Evolutionary conservation across 177 flowering plant genomes (phyloP).

Genomic region (Vitis hybrid): DNA sequence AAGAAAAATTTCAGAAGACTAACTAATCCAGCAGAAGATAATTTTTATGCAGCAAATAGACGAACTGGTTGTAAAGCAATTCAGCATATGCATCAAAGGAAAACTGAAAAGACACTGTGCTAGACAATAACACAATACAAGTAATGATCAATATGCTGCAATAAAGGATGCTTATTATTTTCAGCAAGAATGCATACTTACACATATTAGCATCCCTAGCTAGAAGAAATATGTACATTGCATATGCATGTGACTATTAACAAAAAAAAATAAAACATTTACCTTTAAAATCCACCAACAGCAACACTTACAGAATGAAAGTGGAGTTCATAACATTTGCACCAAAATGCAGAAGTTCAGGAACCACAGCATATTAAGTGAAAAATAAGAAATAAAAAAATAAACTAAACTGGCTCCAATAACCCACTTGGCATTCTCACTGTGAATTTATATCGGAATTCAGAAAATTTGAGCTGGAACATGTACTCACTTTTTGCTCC

Average conservation of each 20-base stretch:
- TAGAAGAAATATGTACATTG: neutral
- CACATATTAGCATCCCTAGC: neutral
- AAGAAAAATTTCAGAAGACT: neutral
- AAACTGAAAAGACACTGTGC: neutral
- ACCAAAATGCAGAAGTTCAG: neutral
- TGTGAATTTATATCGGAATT: neutral
- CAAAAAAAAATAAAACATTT: too few relatives aligned
- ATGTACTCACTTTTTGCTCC: conserved; percentile 59
- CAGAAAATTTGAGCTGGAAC: conserved; percentile 4
- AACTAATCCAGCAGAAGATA: neutral
- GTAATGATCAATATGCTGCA: neutral
- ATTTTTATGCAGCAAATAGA: neutral
- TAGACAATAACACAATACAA: neutral
- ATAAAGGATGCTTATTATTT: neutral
- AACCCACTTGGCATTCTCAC: neutral
- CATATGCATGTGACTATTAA: neutral
- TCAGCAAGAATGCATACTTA: neutral
- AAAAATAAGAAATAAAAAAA: neutral
- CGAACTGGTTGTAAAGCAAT: neutral
- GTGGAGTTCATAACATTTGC: neutral
- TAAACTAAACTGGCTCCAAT: neutral
- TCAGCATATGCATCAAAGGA: neutral
- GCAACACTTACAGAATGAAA: neutral
- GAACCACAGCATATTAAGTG: neutral
- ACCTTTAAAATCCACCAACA: neutral